A percentile compares a stretch with the other conserved stretches of the same genome.
Conservation (phyloP, 2,329 filamentous ascomycete species). For the Cryphonectria naterciae region DNA sequence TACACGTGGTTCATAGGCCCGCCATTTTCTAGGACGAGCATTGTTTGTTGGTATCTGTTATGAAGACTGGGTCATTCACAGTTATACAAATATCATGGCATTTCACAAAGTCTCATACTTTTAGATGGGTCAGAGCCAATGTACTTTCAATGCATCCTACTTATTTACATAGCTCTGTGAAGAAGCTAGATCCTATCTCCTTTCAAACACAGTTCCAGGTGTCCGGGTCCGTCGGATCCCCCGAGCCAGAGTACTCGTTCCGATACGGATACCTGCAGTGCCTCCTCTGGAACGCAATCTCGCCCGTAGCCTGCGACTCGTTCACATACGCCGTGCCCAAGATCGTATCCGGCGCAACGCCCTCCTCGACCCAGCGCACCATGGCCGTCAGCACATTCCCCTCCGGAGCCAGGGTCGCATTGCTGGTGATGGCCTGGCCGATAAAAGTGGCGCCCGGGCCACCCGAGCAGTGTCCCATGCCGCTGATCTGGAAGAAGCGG, state of each 20-base stretch:
- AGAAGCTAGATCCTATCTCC: not conserved
- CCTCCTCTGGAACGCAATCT: constrained; percentile 38
- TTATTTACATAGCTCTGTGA: not conserved
- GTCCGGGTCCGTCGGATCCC: constrained; percentile 34
- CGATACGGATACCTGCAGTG: constrained; percentile 43
- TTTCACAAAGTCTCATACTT: not conserved
- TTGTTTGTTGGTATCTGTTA: no score
- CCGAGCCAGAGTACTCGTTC: constrained; percentile 38
- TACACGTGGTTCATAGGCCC: not conserved
- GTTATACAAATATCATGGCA: not conserved
- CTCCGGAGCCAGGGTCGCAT: constrained; percentile 39
- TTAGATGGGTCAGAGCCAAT: not conserved
- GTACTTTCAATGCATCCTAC: not conserved
- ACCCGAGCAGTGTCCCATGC: constrained; percentile 55
- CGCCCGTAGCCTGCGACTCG: constrained; percentile 31
- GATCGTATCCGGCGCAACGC: constrained; percentile 44
- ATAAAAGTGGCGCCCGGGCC: constrained; percentile 46
- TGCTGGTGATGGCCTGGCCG: constrained; percentile 34
- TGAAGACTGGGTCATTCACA: no score
- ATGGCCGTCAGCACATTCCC: constrained; percentile 50
- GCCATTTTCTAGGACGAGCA: no score
- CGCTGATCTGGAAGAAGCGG: constrained; percentile 56
- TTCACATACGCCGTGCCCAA: constrained; percentile 42
- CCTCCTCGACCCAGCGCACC: constrained; percentile 51
- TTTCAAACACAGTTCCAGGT: constrained; percentile 38